These are phyloP conservation scores for rapeseed (Brassica napus) DNA, from an alignment of 345 rosid species.

Conservation along the genomic window Da-Ae NC_063438.1:20616001-20616500, in stretches of 20 bases:
- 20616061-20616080: background rate
- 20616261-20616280: background rate
- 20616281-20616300: background rate
- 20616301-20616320: slow-evolving; percentile 16
- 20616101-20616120: background rate
- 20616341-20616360: slow-evolving; percentile 34
- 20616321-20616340: background rate
- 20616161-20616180: too few relatives aligned
- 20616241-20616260: background rate
- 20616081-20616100: slow-evolving; percentile 1
- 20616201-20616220: background rate
- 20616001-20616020: slow-evolving; percentile 18
- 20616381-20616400: background rate
- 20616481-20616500: background rate
- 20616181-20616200: slow-evolving; percentile 16
- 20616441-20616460: slow-evolving; percentile 7
- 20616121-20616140: background rate
- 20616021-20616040: background rate
- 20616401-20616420: slow-evolving; percentile 10
- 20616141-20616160: too few relatives aligned
- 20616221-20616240: background rate
- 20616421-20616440: slow-evolving; percentile 29
- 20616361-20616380: slow-evolving; percentile 21
- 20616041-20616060: slow-evolving; percentile 4
- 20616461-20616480: background rate